phyloP scores from a whole-genome alignment of 192 early-diverging fungal genomes.

The Coemansia sp. region DNA sequence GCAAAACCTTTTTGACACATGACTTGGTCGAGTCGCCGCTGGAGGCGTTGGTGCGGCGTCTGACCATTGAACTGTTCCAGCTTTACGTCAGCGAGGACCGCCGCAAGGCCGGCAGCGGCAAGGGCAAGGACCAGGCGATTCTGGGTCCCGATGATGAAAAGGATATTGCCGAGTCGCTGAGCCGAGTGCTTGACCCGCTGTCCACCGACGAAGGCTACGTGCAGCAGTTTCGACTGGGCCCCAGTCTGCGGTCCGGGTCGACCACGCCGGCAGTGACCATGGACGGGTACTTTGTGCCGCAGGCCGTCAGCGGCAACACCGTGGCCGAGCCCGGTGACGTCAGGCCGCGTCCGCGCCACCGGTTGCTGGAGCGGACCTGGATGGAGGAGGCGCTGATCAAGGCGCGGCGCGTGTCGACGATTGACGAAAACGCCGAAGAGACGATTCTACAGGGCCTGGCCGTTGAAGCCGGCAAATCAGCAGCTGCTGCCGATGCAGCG shows the following conservation, averaged over 20 bases:
- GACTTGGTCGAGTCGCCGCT: slow-evolving; percentile 52
- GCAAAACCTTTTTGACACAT: slow-evolving; percentile 31
- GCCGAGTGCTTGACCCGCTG: slow-evolving; percentile 16
- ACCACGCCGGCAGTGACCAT: slow-evolving; percentile 48
- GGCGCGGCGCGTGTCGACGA: slow-evolving; percentile 47
- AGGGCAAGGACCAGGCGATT: not conserved
- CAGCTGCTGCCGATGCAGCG: not conserved
- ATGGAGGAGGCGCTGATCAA: slow-evolving; percentile 54
- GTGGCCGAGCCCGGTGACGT: not conserved
- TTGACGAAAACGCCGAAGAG: slow-evolving; percentile 47
- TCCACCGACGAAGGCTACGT: slow-evolving; percentile 27
- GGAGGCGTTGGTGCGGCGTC: slow-evolving; percentile 46
- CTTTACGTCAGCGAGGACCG: slow-evolving; percentile 51
- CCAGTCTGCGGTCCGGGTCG: slow-evolving; percentile 41
- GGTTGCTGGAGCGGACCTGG: slow-evolving; percentile 49
- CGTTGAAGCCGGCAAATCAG: slow-evolving; percentile 1
- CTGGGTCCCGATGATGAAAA: slow-evolving; percentile 7
- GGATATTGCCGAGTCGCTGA: slow-evolving; percentile 18
- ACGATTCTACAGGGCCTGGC: slow-evolving; percentile 41
- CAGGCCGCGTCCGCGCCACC: slow-evolving; percentile 28
- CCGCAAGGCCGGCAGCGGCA: slow-evolving; percentile 9
- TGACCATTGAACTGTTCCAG: slow-evolving; percentile 53
- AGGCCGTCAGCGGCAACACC: not conserved
- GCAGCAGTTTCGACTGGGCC: slow-evolving; percentile 53
- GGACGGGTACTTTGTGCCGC: slow-evolving; percentile 51